phyloP scores from a whole-genome alignment of 495 filamentous ascomycete species.

The Rhypophila decipiens region DNA sequence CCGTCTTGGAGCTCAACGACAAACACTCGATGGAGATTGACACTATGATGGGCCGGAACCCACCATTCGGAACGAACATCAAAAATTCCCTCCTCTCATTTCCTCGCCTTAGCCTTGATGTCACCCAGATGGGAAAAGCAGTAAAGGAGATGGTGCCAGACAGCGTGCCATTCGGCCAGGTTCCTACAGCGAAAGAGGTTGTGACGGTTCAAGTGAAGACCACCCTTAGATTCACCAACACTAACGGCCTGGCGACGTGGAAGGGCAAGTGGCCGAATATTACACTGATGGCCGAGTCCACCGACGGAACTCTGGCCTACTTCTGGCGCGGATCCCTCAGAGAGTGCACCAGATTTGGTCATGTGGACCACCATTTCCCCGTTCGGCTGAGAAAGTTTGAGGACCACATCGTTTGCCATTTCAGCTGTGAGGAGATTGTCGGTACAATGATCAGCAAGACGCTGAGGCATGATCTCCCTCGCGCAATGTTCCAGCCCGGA shows the following conservation, averaged over 20 bases:
- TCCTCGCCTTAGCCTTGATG: constrained; percentile 60
- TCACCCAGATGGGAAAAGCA: constrained; percentile 23
- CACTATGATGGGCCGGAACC: constrained; percentile 66
- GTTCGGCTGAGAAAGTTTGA: constrained; percentile 48
- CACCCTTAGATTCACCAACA: constrained; percentile 68
- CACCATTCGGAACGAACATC: constrained; percentile 73
- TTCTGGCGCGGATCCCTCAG: constrained; percentile 70
- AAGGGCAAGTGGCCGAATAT: constrained; percentile 56
- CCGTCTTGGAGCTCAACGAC: constrained; percentile 63
- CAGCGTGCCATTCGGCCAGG: too few relatives aligned
- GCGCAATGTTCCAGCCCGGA: constrained; percentile 41
- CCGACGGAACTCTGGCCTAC: constrained; percentile 66
- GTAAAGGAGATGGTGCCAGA: too few relatives aligned
- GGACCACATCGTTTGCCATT: constrained; percentile 62
- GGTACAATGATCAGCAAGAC: constrained; percentile 63
- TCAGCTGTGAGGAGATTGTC: constrained; percentile 86
- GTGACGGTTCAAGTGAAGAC: constrained; percentile 53
- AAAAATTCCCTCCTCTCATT: constrained; percentile 60
- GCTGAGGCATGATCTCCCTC: constrained; percentile 56
- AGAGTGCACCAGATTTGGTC: constrained; percentile 51
- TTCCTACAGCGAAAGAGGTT: background rate
- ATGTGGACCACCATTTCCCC: constrained; percentile 55
- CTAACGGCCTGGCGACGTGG: constrained; percentile 54
- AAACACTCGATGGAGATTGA: constrained; percentile 69
- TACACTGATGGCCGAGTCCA: constrained; percentile 70